Evolutionary conservation across 768 basidiomycete species (phyloP), one percentile per base, ranked within the genome.

Genomic region (Leccinum sublutescens): DNA sequence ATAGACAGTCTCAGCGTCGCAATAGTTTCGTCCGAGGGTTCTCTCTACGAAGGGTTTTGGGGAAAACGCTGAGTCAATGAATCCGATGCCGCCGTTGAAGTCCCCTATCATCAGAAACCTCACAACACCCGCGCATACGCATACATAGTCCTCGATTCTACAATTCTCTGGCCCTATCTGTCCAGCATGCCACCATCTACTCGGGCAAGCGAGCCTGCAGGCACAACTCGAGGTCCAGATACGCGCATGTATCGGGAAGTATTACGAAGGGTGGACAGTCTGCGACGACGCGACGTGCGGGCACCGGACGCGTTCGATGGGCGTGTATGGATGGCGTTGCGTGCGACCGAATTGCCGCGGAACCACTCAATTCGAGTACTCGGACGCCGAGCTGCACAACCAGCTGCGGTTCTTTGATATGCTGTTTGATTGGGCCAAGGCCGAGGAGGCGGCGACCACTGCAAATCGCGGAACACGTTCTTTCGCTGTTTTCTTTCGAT

Each of bases 151-250:
- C n/a, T 87, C 85, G 17, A 76, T 93, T 43, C 70, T 98, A 12
- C 80, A 78, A 29, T 68, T 82, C 0, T 76, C 79, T 9, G 96
- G 97, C 0, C 78, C 88, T 0, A 72, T 75, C 1, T 99, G 97
- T 69, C 82, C 84, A 9, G 77, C 78, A 1, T 98, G 96, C 71
- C 72, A 80, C 33, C 71, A 75, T 2, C 62, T 71, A 1, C 68
- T 95, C 17, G 77, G 78, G 25, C 59, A 72, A 0, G 83, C 85
- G 0, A 91, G 91, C 62, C 70, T 98, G 50, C 85, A 87, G 60
- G 78, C 86, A 21, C 97, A 98, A 71, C 82, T 98, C 14, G 95
- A 98, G 69, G 76, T 82, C 1, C 93, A 95, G 65, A 89, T 98
- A 53, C 85, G 95, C 1, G 74, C 81, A 2, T 84, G 83, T 62